Base-by-base conservation (phyloP, 495 filamentous ascomycete genomes). In the Penicillium taxi region DNA sequence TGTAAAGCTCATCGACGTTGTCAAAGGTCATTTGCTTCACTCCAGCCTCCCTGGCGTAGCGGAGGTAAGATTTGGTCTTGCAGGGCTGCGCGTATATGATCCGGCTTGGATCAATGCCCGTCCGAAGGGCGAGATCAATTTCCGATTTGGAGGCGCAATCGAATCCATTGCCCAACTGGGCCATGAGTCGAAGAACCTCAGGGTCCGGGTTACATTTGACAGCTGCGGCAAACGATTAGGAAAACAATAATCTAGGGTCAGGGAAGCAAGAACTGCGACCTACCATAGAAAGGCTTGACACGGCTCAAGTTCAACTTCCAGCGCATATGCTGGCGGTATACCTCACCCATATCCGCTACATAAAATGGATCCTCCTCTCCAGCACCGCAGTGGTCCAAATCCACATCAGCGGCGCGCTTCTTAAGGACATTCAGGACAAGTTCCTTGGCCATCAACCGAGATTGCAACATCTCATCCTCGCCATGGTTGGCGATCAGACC, bases 21-120 rank as follows among this genome's bases (percentile, higher is more conserved):
- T 99, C 91, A 51, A 96, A 96, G 8, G 91, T 96, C 88, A 99
- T 96, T 70, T 94, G 87, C 68, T 86, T 93, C 51, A 99, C 90
- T 41, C 80, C 82, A 37, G 82, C 59, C 56, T 78, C 73, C 38
- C 80, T 75, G 35, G 90, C 90, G 50, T 85, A 94, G 50, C 88
- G 85, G 42, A 96, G 70, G 63, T 96, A 95, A 25, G 89, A 95
- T 63, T 93, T 94, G 54, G 91, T 96, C 75, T 96, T 96, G 81
- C 93, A 96, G 27, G 91, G 91, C 59, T 99, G 93, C 32, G 91
- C 93, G 55, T 96, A 99, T 64, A 99, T 94, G 69, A 99, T 95
- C 51, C 88, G 86, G 37, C 78, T 75, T 3, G 93, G 86, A 54
- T 89, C 84, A 41, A 96, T 75, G 41, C 87, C 89, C 44, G 88